Evolutionary conservation across 2,329 filamentous ascomycete genomes (phyloP).

Genomic region (Aspergillus neoniger): DNA sequence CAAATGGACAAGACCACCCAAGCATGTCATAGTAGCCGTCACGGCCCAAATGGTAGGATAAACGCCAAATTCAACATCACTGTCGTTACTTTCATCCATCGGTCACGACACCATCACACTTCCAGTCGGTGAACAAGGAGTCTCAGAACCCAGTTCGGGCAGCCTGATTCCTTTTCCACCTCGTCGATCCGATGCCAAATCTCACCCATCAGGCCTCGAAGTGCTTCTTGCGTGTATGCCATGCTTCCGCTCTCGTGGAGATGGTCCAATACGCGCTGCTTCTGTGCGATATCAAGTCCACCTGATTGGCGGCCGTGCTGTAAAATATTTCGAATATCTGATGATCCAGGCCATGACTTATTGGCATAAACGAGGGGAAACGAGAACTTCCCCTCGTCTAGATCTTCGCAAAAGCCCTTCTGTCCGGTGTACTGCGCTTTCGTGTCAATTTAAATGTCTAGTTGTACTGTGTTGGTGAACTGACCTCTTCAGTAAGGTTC

Average conservation of each 20-base stretch:
- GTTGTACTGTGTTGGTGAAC: background rate
- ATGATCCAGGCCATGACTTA: background rate
- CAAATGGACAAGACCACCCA: too few relatives aligned
- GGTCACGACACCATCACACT: background rate
- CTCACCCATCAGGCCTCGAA: constrained; percentile 1
- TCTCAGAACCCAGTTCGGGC: constrained; percentile 11
- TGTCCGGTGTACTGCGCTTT: constrained; percentile 68
- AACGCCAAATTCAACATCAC: too few relatives aligned
- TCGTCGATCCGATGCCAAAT: background rate
- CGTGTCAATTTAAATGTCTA: constrained; percentile 2
- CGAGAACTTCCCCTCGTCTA: constrained; percentile 76
- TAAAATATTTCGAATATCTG: background rate
- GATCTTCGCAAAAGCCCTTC: constrained; percentile 71
- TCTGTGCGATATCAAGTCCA: background rate
- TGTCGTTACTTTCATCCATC: background rate
- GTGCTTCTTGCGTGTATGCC: background rate
- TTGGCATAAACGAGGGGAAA: constrained; percentile 77
- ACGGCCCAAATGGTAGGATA: background rate
- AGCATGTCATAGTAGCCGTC: background rate
- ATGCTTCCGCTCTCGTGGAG: constrained; percentile 2
- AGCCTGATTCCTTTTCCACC: constrained; percentile 2
- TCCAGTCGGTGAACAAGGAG: constrained; percentile 4
- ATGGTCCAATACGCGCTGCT: constrained; percentile 1
- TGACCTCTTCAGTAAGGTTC: constrained; percentile 61
- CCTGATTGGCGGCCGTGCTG: background rate